phyloP scores from a whole-genome alignment of 495 filamentous ascomycete genomes.

The Geopyxis carbonaria region DNA sequence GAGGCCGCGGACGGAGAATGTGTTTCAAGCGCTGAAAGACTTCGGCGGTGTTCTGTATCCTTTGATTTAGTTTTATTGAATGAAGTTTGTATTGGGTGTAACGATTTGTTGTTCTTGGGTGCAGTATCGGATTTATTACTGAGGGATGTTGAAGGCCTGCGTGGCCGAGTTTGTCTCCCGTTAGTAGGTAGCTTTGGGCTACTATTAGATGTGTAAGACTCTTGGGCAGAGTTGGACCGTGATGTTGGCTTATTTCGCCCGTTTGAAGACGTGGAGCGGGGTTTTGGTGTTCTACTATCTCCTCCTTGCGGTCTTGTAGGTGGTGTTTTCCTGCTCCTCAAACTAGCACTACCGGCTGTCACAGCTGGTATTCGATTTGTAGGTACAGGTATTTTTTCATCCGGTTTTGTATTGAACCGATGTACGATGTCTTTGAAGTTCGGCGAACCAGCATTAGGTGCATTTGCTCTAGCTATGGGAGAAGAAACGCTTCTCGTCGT shows the following conservation, averaged over 20 bases:
- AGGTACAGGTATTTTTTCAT: conserved; percentile 34
- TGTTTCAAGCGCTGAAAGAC: conserved; percentile 19
- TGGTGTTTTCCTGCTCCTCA: conserved; percentile 18
- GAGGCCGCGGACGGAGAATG: conserved; percentile 24
- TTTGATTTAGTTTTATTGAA: conserved; percentile 13
- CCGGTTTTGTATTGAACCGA: conserved; percentile 41
- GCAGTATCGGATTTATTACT: conserved; percentile 6
- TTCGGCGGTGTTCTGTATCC: conserved; percentile 16
- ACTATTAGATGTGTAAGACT: too few relatives aligned
- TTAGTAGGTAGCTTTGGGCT: conserved; percentile 2
- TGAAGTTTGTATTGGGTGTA: conserved; percentile 21
- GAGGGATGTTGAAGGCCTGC: conserved; percentile 7
- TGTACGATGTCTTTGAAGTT: conserved; percentile 44
- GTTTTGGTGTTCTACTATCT: conserved; percentile 8
- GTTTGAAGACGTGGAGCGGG: conserved; percentile 5
- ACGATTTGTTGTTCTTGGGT: conserved; percentile 6
- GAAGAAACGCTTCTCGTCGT: conserved; percentile 17
- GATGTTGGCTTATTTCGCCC: conserved; percentile 11
- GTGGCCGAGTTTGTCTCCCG: conserved; percentile 4
- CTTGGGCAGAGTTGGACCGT: conserved; percentile 13
- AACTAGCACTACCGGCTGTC: conserved; percentile 9
- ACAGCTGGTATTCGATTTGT: conserved; percentile 23
- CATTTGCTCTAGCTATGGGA: conserved; percentile 10
- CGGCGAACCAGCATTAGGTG: conserved; percentile 29
- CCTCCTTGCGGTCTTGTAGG: conserved; percentile 19